phyloP scores from a whole-genome alignment of 148 eudicot genomes.

The Salicornia ramosissima region DNA sequence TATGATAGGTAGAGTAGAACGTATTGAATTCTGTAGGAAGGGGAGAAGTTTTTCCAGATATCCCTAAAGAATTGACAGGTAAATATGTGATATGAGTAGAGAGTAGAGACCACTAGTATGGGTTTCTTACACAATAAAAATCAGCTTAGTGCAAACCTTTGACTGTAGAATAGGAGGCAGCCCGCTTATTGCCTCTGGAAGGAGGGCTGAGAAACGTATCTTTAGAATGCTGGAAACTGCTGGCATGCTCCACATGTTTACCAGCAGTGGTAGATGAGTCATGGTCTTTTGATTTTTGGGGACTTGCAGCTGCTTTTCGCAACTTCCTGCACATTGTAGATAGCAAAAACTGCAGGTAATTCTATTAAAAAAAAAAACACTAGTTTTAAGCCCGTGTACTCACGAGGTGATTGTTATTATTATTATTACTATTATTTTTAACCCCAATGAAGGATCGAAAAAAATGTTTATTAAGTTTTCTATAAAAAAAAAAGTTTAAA shows the following conservation, averaged over 20 bases:
- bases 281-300: slow-evolving; percentile 25
- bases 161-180: slow-evolving; percentile 24
- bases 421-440: too few relatives aligned
- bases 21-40: slow-evolving; percentile 40
- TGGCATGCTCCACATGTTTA: slow-evolving; percentile 18
- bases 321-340: slow-evolving; percentile 40
- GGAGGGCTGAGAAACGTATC: slow-evolving; percentile 27
- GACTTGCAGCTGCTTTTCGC: slow-evolving; percentile 26
- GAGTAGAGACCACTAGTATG: background rate
- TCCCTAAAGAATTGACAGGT: slow-evolving; percentile 34
- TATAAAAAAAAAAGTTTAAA: too few relatives aligned
- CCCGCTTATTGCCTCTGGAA: slow-evolving; percentile 25
- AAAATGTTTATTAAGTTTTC: too few relatives aligned
- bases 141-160: slow-evolving; percentile 33
- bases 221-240: slow-evolving; percentile 28
- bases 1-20: slow-evolving; percentile 73
- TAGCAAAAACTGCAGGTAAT: background rate
- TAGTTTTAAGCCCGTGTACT: too few relatives aligned
- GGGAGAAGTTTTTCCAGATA: slow-evolving; percentile 21
- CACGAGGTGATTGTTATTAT: too few relatives aligned
- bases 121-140: background rate
- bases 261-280: slow-evolving; percentile 34
- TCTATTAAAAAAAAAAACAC: too few relatives aligned
- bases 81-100: background rate
- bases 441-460: too few relatives aligned